Conservation (phyloP, 2,329 filamentous ascomycete genomes). For the Beauveria brongniartii region DNA sequence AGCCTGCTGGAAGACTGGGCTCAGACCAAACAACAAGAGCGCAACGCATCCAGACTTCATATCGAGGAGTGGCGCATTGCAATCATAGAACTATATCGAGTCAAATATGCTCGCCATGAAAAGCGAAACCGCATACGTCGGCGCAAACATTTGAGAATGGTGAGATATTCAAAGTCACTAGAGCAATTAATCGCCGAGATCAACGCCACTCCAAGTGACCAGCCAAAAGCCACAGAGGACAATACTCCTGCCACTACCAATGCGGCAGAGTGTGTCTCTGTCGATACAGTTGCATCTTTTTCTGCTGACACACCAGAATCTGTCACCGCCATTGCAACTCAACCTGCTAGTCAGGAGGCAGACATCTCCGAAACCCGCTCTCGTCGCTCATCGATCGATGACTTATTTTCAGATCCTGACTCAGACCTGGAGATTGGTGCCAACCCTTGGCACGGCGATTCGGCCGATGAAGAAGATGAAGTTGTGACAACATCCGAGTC, state of each 20-base stretch:
- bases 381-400: constrained; percentile 7
- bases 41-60: constrained; percentile 28
- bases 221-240: not conserved
- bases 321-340: not conserved
- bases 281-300: too few relatives aligned
- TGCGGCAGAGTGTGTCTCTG: not conserved
- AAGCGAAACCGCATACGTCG: constrained; percentile 36
- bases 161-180: constrained; percentile 15
- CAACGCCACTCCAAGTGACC: constrained; percentile 12
- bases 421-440: not conserved
- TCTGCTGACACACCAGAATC: not conserved
- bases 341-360: not conserved
- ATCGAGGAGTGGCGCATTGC: constrained; percentile 30
- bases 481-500: not conserved
- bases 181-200: constrained; percentile 17
- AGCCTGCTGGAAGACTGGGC: constrained; percentile 36
- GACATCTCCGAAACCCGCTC: not conserved
- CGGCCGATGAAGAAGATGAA: not conserved
- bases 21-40: constrained; percentile 28
- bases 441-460: not conserved
- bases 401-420: not conserved
- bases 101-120: constrained; percentile 30
- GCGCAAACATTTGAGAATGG: constrained; percentile 26
- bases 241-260: not conserved
- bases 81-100: constrained; percentile 17